These are phyloP conservation scores for Myriangium duriaei DNA, from an alignment of 2,329 filamentous ascomycete species.

Conservation along the genomic window DNA sequence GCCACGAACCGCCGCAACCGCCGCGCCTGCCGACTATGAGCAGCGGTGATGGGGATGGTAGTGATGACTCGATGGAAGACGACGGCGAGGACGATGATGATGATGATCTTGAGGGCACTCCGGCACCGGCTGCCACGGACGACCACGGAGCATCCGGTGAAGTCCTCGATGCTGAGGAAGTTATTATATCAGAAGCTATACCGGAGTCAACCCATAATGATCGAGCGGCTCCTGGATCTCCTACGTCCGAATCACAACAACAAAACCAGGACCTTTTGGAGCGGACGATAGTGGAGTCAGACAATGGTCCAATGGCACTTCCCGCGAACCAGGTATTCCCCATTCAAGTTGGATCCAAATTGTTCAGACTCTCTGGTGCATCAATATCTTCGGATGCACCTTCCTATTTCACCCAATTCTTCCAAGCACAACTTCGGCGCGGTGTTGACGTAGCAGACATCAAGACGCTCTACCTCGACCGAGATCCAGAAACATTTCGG, in stretches of 20 bases:
- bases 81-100: slow-evolving; percentile 3
- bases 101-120: slow-evolving; percentile 8
- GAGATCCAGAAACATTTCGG: slow-evolving; percentile 76
- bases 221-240: background rate
- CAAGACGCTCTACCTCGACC: slow-evolving; percentile 85
- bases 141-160: background rate
- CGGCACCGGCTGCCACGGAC: slow-evolving; percentile 5
- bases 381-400: slow-evolving; percentile 69
- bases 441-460: slow-evolving; percentile 48
- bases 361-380: slow-evolving; percentile 58
- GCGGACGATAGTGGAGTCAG: slow-evolving; percentile 5
- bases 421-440: slow-evolving; percentile 63
- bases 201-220: background rate
- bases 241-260: background rate
- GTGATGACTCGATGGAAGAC: slow-evolving; percentile 1
- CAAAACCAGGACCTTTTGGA: background rate
- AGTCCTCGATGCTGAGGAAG: background rate
- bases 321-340: slow-evolving; percentile 61
- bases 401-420: slow-evolving; percentile 93
- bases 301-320: slow-evolving; percentile 31
- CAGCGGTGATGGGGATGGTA: background rate
- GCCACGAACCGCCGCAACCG: background rate
- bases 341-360: slow-evolving; percentile 55
- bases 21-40: background rate
- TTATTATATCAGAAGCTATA: background rate